Evolutionary conservation across 2,329 filamentous ascomycete genomes (phyloP).

Genomic region (Apiospora aurea): DNA sequence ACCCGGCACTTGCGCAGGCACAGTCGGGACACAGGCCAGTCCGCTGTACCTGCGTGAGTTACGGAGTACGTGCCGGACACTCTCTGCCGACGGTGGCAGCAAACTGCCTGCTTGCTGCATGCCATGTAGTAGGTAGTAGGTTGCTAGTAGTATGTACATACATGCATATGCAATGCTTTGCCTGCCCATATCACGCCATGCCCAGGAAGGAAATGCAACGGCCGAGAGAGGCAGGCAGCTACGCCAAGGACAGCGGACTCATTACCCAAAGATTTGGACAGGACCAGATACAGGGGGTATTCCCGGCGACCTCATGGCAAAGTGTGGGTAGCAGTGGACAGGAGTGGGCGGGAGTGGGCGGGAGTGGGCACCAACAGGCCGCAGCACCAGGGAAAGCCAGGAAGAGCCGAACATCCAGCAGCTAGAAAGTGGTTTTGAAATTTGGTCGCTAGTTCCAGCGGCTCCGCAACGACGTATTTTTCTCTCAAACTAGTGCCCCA

Average conservation of each 20-base stretch:
- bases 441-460: neutral
- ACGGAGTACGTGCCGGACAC: neutral
- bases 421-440: slow-evolving; percentile 4
- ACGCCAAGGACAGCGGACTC: neutral
- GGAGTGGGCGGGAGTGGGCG: neutral
- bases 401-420: neutral
- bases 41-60: neutral
- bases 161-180: no score
- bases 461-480: neutral
- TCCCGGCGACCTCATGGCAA: slow-evolving; percentile 5
- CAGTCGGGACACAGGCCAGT: neutral
- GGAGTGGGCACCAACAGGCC: neutral
- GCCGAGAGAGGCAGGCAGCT: neutral
- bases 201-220: slow-evolving; percentile 3
- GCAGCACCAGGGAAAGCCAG: neutral
- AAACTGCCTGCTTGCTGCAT: neutral
- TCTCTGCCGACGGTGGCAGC: neutral
- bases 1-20: slow-evolving; percentile 18
- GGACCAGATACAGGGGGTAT: neutral
- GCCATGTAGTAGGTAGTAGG: neutral
- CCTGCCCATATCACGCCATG: slow-evolving; percentile 8
- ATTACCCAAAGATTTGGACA: slow-evolving; percentile 22
- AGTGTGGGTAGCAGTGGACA: neutral
- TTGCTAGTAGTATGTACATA: no score
- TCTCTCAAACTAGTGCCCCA: neutral